phyloP scores from a whole-genome alignment of 805 yeast species.

The Zygosaccharomyces bailii region DNA sequence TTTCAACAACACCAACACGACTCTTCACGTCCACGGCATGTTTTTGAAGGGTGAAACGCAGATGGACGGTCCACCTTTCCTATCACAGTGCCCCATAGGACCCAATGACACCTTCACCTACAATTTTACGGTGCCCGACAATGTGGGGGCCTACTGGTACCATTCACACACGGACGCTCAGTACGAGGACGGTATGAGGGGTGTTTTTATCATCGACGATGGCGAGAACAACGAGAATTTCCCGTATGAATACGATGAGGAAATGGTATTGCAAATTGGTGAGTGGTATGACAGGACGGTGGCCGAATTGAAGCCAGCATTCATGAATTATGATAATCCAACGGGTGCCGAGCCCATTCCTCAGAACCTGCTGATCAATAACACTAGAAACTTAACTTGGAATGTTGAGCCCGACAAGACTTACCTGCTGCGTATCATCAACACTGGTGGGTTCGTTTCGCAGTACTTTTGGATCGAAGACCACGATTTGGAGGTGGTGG shows the following conservation, averaged over 20 bases:
- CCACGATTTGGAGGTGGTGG: slow-evolving; percentile 81
- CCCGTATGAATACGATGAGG: slow-evolving; percentile 80
- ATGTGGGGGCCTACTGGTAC: slow-evolving; percentile 94
- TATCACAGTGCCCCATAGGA: slow-evolving; percentile 90
- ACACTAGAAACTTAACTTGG: slow-evolving; percentile 75
- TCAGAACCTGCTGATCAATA: slow-evolving; percentile 71
- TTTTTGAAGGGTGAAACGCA: slow-evolving; percentile 65
- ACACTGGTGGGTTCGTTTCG: slow-evolving; percentile 88
- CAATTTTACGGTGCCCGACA: slow-evolving; percentile 80
- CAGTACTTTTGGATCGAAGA: slow-evolving; percentile 87
- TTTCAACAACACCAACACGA: slow-evolving; percentile 59
- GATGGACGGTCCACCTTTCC: slow-evolving; percentile 90
- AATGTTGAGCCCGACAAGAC: slow-evolving; percentile 79
- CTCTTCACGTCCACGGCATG: slow-evolving; percentile 89
- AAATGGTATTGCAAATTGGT: slow-evolving; percentile 58
- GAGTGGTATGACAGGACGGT: slow-evolving; percentile 84
- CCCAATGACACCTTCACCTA: slow-evolving; percentile 71
- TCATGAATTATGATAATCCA: slow-evolving; percentile 77
- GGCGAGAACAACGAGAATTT: slow-evolving; percentile 46
- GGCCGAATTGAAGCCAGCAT: slow-evolving; percentile 47
- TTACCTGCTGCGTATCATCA: slow-evolving; percentile 74
- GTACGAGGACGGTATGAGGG: slow-evolving; percentile 92
- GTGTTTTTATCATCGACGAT: slow-evolving; percentile 70
- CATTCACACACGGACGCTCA: slow-evolving; percentile 91
- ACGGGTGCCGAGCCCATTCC: slow-evolving; percentile 99